Conservation (phyloP, 306 rosid genomes). For the Abrus precatorius region DNA sequence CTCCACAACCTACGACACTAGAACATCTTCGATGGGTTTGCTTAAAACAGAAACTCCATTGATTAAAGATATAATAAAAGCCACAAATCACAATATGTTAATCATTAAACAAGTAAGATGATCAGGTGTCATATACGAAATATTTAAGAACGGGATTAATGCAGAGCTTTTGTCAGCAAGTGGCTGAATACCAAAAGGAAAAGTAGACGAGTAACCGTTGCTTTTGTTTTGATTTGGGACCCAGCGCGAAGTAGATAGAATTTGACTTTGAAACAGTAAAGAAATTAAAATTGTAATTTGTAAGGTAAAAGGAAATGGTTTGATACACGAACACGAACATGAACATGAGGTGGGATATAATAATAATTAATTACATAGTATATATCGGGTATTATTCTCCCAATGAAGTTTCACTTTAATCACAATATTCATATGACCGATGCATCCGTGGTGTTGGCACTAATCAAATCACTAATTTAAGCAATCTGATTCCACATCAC, state of each 20-base stretch:
- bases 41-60: slow-evolving; percentile 34
- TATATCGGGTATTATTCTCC: slow-evolving; percentile 28
- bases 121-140: slow-evolving; percentile 41
- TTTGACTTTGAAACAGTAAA: slow-evolving; percentile 65
- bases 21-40: slow-evolving; percentile 11
- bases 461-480: slow-evolving; percentile 40
- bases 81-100: neutral
- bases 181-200: slow-evolving; percentile 53
- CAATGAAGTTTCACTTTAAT: slow-evolving; percentile 42
- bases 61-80: slow-evolving; percentile 8
- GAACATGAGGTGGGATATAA: neutral
- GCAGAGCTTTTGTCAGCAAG: slow-evolving; percentile 53
- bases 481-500: slow-evolving; percentile 48
- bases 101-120: slow-evolving; percentile 32
- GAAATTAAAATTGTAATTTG: slow-evolving; percentile 10
- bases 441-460: slow-evolving; percentile 29
- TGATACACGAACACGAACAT: slow-evolving; percentile 4
- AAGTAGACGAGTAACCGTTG: slow-evolving; percentile 41
- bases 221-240: slow-evolving; percentile 51
- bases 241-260: slow-evolving; percentile 53
- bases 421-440: slow-evolving; percentile 39
- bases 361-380: neutral
- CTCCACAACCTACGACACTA: neutral
- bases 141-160: slow-evolving; percentile 42
- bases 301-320: slow-evolving; percentile 18